Base-by-base conservation (phyloP, 2,329 filamentous ascomycete species). In the Bipolaris sorokiniana region DNA sequence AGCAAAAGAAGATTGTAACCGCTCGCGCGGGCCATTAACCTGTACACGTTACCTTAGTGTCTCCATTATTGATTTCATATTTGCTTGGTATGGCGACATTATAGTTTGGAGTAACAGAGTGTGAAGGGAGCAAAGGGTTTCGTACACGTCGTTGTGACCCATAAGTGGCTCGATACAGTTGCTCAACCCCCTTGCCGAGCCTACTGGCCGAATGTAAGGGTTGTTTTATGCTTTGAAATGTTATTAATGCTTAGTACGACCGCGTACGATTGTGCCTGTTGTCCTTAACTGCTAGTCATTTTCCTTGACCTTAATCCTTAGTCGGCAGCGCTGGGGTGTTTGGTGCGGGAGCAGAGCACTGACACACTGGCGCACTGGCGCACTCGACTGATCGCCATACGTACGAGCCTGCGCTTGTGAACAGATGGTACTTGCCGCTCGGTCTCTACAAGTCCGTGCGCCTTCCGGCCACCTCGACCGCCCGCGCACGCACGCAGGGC, bases 1-100 rank as follows among this genome's bases (percentile, higher is more conserved):
- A 56, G 58, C 61, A 63, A 69, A 74, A 72, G 71, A 76, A 76
- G 74, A 77, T 68, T 75, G 73, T 76, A 73, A 69, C 74, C 71
- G 75, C 75, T 76, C 75, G 64, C 75, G 74, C 75, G 74, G 75
- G 70, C 65, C 61, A 71, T 59, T 67, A 63, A 59, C 41, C 48
- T 75, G 70, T 73, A 71, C 62, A 56, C 59, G 68, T 65, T 51
- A 62, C 47, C 51, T 57, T 51, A 48, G 49, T 51, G 46, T 51
- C 56, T 54, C 36, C 18, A 51, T 31, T 37, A 41, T 55, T 55
- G 42, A 41, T 49, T 49, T 54, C 34, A 44, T 46, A 54, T 22
- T 41, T 46, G 31, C 44, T 47, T 46, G 50, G 52, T 23, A 22
- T 33, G 37, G 50, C 33, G 11, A 28, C 40, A 38, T 55, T 47